Evolutionary conservation across 78 protist species (phyloP), one percentile per base, ranked within the genome.

Genomic region (Tieghemostelium lacteum): DNA sequence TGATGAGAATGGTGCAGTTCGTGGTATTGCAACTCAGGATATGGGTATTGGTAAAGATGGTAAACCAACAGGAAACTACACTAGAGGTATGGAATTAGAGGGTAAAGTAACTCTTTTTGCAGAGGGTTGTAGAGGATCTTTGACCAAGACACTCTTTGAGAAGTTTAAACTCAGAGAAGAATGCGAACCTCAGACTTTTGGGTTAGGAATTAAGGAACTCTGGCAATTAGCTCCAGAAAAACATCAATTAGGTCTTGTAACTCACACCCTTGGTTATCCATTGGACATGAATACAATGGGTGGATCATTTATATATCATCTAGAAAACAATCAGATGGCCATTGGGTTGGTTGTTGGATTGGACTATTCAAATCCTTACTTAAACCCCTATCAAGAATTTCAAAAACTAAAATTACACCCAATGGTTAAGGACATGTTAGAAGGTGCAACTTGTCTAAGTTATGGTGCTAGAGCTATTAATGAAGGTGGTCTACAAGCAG

Each of bases 191-290:
- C 99, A 98, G 92, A 89, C 97, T 22, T 97, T 96, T 87, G 99
- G 98, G 64, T 45, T 98, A 54, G 99, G 99, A 31, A 37, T 98
- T 64, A 97, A 98, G 87, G 99, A 97, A 94, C 94, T 97, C 1
- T 98, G 99, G 99, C 98, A 97, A 74, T 24, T 98, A 22, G 80
- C 70, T 45, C 94, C 96, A 31, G 87, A 42, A 54, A 80, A 93
- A 75, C 96, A 94, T 92, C 16, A 76, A 60, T 74, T 60, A 40
- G 96, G 95, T 73, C 28, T 54, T 31, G 94, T 97, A 12, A 65
- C 75, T 61, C 99, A 97, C 86, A 93, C 98, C n/a, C n/a, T 85
- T 1, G 99, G 99, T 3, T 97, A 98, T 97, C 99, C 99, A 29
- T 12, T 92, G 52, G 85, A 58, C 39, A 22, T 24, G 12, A n/a